Percentiles rank a stretch among this genome's conserved stretches.
Conservation (phyloP, 805 yeast genomes). For the Ogataea sp. region DNA sequence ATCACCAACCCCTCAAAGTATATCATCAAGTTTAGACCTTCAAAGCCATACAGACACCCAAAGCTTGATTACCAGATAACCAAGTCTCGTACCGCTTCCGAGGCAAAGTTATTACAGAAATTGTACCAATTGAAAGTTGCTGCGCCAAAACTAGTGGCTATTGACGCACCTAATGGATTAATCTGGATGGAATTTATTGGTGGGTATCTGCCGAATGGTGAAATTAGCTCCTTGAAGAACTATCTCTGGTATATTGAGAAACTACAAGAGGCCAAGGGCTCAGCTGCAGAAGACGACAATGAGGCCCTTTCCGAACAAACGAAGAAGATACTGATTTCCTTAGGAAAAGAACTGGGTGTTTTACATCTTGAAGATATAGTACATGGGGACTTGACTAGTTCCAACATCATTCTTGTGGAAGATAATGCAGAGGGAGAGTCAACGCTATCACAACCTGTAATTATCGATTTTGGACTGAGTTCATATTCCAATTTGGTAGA, state of each 20-base stretch:
- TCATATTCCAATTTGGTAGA: constrained; percentile 69
- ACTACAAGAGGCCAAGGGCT: constrained; percentile 12
- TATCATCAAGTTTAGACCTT: constrained; percentile 80
- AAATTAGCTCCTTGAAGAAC: constrained; percentile 59
- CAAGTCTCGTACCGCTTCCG: constrained; percentile 75
- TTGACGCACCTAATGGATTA: constrained; percentile 72
- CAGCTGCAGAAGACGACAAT: constrained; percentile 7
- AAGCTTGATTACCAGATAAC: constrained; percentile 69
- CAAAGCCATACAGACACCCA: constrained; percentile 86
- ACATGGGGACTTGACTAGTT: constrained; percentile 92
- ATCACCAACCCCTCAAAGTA: constrained; percentile 27
- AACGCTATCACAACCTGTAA: constrained; percentile 33
- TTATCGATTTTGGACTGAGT: constrained; percentile 91
- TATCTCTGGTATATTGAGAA: constrained; percentile 59
- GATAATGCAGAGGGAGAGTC: constrained; percentile 10
- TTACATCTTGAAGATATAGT: constrained; percentile 72
- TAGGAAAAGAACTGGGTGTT: constrained; percentile 61
- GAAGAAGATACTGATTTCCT: constrained; percentile 35
- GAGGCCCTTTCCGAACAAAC: constrained; percentile 28
- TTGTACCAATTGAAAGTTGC: constrained; percentile 45
- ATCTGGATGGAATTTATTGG: constrained; percentile 87
- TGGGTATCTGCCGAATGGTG: constrained; percentile 40
- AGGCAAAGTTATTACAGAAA: constrained; percentile 67
- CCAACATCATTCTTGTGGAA: constrained; percentile 58
- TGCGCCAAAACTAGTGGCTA: constrained; percentile 66